Percentiles rank a stretch among this genome's conserved stretches.
Evolutionary conservation across 352 stramenopile genomes (phyloP).

Genomic region (Globisporangium megalacanthum): DNA sequence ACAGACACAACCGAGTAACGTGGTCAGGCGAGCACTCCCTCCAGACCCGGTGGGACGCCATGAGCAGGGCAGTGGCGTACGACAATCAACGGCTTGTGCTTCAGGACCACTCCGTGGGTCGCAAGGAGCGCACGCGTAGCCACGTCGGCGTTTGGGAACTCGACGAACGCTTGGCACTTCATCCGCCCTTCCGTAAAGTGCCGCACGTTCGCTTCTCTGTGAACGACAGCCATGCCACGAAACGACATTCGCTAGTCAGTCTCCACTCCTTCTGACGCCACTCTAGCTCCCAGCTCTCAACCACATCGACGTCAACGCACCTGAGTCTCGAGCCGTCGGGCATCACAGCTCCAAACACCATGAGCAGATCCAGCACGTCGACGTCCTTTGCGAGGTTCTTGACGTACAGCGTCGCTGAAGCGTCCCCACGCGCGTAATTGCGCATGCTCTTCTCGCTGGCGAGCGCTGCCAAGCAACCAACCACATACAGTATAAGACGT

Average conservation of each 20-base stretch:
- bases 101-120: conserved; percentile 65
- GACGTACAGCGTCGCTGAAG: conserved; percentile 62
- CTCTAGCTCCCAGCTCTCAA: no score
- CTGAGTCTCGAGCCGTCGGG: conserved; percentile 7
- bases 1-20: neutral
- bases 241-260: neutral
- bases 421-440: conserved; percentile 53
- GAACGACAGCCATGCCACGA: neutral
- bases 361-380: conserved; percentile 30
- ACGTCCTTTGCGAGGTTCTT: conserved; percentile 76
- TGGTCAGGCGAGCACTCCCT: neutral
- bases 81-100: conserved; percentile 78
- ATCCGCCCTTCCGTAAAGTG: conserved; percentile 79
- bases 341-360: conserved; percentile 46
- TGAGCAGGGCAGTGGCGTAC: conserved; percentile 31
- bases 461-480: conserved; percentile 16
- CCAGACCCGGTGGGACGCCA: neutral
- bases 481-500: neutral
- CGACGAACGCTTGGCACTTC: conserved; percentile 85
- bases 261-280: no score
- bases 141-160: conserved; percentile 44
- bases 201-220: conserved; percentile 44
- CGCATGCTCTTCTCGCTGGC: conserved; percentile 55
- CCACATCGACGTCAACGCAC: conserved; percentile 2
- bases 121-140: conserved; percentile 43